Percentiles rank a stretch among this genome's conserved stretches.
Conservation (phyloP, 2,329 filamentous ascomycete species). For the Epichloe baconii region DNA sequence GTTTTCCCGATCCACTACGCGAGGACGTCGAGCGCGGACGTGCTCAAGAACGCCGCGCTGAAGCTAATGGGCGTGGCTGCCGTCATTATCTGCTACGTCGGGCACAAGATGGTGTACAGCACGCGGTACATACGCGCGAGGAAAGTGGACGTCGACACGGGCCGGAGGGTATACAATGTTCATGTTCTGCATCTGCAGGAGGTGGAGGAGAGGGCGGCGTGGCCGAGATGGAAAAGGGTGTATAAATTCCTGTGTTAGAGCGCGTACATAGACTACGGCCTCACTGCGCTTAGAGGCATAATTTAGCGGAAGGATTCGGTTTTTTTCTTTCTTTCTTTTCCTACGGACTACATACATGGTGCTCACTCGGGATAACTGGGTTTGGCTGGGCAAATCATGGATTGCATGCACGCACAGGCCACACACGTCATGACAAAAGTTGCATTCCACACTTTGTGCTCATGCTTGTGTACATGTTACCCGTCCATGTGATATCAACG, state of each 20-base stretch:
- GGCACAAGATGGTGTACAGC: conserved; percentile 1
- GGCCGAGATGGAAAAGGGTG: conserved; percentile 2
- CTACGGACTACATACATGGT: no score
- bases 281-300: no score
- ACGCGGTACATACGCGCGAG: neutral
- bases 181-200: neutral
- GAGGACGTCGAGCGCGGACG: neutral
- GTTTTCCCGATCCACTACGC: neutral
- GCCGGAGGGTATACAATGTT: conserved; percentile 1
- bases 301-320: neutral
- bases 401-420: no score
- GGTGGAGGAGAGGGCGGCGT: neutral
- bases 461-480: no score
- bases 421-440: no score
- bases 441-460: no score
- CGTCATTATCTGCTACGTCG: neutral
- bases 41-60: neutral
- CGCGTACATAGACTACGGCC: neutral
- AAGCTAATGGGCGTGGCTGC: neutral
- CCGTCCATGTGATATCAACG: no score
- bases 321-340: no score
- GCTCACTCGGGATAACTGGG: no score
- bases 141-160: conserved; percentile 1
- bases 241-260: conserved; percentile 1
- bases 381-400: no score